Conservation (phyloP, 805 yeast species). For the Candida hungchunana region DNA sequence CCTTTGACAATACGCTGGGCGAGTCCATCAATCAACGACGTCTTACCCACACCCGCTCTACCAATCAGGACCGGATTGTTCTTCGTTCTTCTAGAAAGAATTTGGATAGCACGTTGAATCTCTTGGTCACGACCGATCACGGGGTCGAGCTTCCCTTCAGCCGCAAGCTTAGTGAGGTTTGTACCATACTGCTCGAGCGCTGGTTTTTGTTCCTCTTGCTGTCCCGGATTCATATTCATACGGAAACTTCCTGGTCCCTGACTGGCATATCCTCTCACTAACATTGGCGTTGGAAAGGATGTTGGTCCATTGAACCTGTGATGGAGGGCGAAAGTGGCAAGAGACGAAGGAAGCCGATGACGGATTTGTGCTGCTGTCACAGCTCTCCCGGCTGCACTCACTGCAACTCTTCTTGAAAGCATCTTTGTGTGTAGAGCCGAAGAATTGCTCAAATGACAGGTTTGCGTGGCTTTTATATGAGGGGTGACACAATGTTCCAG, state of each 20-base stretch:
- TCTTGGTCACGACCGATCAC: constrained; percentile 97
- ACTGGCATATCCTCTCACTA: constrained; percentile 9
- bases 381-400: constrained; percentile 2
- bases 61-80: constrained; percentile 95
- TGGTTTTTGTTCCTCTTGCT: constrained; percentile 48
- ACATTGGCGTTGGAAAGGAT: neutral
- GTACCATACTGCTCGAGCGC: constrained; percentile 84
- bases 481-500: neutral
- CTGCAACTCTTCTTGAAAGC: constrained; percentile 7
- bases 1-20: constrained; percentile 90
- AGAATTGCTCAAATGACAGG: neutral
- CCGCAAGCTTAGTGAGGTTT: constrained; percentile 81
- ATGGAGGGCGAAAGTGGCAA: neutral
- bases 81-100: constrained; percentile 86
- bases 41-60: constrained; percentile 97
- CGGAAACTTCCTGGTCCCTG: constrained; percentile 18
- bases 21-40: constrained; percentile 93
- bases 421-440: constrained; percentile 1
- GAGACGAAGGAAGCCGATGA: neutral
- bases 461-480: neutral
- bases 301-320: neutral
- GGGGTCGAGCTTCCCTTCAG: constrained; percentile 89
- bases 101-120: constrained; percentile 88
- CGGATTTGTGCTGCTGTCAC: constrained; percentile 1
- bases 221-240: constrained; percentile 37